Conservation (phyloP, 225 moss, liverwort and hornwort species). For the Physcomitrellopsis africana region DNA sequence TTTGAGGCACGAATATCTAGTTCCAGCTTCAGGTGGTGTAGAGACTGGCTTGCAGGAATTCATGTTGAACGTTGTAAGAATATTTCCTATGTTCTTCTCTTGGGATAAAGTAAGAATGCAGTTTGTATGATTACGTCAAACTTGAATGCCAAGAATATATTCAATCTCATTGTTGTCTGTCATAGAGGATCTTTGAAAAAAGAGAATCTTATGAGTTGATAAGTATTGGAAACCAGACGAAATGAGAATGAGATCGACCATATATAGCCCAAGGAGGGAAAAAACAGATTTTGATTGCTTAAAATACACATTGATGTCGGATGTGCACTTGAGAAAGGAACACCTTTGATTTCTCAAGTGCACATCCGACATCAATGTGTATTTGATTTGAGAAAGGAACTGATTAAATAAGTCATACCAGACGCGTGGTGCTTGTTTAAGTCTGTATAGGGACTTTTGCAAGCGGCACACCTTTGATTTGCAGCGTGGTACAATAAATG, state of each 20-base stretch:
- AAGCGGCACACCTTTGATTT: not conserved
- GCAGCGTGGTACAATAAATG: not conserved
- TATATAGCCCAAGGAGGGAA: not conserved
- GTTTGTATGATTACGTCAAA: not conserved
- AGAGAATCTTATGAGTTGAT: not conserved
- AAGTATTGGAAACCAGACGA: not conserved
- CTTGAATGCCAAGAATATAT: conserved; percentile 2
- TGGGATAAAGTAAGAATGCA: not conserved
- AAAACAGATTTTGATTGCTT: not conserved
- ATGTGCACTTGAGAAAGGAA: not conserved
- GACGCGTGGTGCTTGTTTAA: not conserved
- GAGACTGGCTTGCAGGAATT: not conserved
- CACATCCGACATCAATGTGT: too few species aligned
- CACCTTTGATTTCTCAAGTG: too few species aligned
- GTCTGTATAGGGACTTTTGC: not conserved
- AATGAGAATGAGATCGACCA: not conserved
- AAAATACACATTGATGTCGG: not conserved
- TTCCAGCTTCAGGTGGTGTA: not conserved
- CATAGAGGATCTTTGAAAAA: not conserved
- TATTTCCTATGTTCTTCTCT: not conserved
- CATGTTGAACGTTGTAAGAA: not conserved
- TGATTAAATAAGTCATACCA: not conserved
- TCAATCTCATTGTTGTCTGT: not conserved
- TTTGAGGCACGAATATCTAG: not conserved
- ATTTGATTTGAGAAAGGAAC: not conserved